Base-by-base conservation (phyloP, 23 red algal genomes). In the Gracilaria domingensis region DNA sequence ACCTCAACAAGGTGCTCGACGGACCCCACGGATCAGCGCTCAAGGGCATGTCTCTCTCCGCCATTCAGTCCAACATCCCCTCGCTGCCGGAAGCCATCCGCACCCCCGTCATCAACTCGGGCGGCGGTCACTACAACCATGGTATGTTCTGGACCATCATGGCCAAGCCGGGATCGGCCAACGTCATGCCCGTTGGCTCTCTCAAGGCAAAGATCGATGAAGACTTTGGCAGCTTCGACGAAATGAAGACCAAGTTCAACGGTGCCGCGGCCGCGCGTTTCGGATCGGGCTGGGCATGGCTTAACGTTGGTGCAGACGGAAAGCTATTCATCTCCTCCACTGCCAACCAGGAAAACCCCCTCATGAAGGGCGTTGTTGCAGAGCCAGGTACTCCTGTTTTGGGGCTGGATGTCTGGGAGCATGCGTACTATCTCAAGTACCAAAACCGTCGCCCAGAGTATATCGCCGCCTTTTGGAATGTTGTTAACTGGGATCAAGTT, bases 401-500 rank as follows among this genome's bases (percentile, higher is more conserved):
- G 38, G 97, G 97, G 0, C 56, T 98, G 8, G 97, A 98, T 60
- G 86, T 98, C 8, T 98, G 97, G 97, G 97, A 93, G 57, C 93
- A 95, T 35, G 97, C 97, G 35, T 98, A 96, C 81, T 98, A 98
- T 71, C 75, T 98, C 53, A 96, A 98, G 88, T 98, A 98, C 66
- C 87, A 96, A 60, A 95, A 95, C 58, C 49, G 85, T 20, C 91
- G 93, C 47, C 91, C 93, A 25, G 97, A 93, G 51, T 98, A 95
- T 75, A 96, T 98, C 42, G 60, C 83, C 21, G 97, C 97, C 29
- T 96, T 94, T 79, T 98, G 97, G 97, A 96, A 98, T 71, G 97
- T 98, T 16, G 97, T 98, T n/a, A 95, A 98, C 89, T 98, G 97
- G 97, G 90, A 94, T 83, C 87, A 95, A 58, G 97, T 98, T 0